These are phyloP conservation scores for Neurospora sp. DNA, from an alignment of 2,329 filamentous ascomycete species.

Conservation along the genomic window DNA sequence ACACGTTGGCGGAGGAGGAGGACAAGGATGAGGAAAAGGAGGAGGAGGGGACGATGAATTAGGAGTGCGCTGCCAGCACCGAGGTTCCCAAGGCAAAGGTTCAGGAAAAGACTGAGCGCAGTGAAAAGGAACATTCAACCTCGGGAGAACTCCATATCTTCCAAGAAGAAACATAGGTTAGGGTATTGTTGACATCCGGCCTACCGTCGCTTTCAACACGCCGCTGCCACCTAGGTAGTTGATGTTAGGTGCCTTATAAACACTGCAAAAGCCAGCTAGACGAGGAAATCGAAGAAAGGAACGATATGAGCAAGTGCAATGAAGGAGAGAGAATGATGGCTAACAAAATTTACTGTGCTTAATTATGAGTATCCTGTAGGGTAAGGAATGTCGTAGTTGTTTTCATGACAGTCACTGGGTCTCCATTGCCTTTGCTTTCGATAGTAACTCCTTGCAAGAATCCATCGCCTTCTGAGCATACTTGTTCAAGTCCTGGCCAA, in stretches of 20 bases:
- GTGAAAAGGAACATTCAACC: background rate
- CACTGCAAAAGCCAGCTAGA: background rate
- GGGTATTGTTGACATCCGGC: background rate
- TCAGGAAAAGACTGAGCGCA: background rate
- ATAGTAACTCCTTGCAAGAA: background rate
- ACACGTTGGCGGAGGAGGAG: background rate
- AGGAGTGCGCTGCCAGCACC: background rate
- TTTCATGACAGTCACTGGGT: background rate
- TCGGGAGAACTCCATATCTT: background rate
- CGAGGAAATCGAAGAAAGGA: background rate
- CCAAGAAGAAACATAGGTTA: background rate
- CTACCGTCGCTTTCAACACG: background rate
- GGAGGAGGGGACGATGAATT: background rate
- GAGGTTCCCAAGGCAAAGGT: background rate
- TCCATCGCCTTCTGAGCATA: constrained; percentile 19
- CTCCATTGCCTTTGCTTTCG: background rate
- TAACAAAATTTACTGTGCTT: background rate
- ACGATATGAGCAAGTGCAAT: background rate
- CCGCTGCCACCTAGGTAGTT: background rate
- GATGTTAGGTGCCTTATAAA: no score
- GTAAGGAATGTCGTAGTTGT: background rate
- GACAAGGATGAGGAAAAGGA: background rate
- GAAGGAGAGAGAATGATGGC: background rate
- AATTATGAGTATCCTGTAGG: background rate
- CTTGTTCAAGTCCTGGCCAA: constrained; percentile 19